Percentiles rank a stretch among this genome's conserved stretches.
Evolutionary conservation across 1,284 basidiomycete species (phyloP).

Genomic region (Gomphus bonarii): DNA sequence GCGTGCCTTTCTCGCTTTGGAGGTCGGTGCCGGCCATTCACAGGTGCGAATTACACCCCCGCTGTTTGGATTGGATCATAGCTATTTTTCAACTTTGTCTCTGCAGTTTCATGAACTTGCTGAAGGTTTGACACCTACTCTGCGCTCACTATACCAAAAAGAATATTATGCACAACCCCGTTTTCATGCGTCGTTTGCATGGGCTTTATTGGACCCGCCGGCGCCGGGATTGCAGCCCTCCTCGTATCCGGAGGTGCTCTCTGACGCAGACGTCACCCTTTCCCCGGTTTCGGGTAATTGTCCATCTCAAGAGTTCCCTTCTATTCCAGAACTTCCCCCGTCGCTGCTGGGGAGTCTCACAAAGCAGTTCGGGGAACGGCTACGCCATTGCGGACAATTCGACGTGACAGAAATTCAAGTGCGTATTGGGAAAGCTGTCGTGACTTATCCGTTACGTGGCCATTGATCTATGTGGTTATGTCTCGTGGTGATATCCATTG

Average conservation of each 20-base stretch:
- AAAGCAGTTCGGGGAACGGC: conserved; percentile 28
- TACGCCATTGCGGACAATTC: conserved; percentile 39
- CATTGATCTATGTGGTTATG: neutral
- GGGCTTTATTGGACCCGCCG: conserved; percentile 45
- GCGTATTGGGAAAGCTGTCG: conserved; percentile 55
- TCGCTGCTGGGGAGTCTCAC: conserved; percentile 39
- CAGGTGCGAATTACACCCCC: conserved; percentile 35
- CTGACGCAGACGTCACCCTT: neutral
- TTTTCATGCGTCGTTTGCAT: conserved; percentile 75
- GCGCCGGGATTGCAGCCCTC: neutral
- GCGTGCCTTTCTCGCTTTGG: conserved; percentile 61
- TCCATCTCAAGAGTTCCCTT: conserved; percentile 26
- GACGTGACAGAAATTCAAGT: conserved; percentile 42
- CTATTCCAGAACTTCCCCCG: conserved; percentile 42
- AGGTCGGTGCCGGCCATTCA: conserved; percentile 67
- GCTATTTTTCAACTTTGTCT: neutral
- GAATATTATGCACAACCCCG: conserved; percentile 63
- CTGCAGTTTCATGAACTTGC: conserved; percentile 44
- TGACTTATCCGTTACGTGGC: conserved; percentile 4
- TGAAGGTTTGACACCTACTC: conserved; percentile 38
- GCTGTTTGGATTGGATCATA: conserved; percentile 2
- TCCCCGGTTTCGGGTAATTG: neutral
- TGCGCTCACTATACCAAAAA: conserved; percentile 52
- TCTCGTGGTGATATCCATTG: neutral
- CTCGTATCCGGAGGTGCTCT: neutral